Conservation (phyloP, 1,139 yeast species). For the Sugiyamaella neomexicana region DNA sequence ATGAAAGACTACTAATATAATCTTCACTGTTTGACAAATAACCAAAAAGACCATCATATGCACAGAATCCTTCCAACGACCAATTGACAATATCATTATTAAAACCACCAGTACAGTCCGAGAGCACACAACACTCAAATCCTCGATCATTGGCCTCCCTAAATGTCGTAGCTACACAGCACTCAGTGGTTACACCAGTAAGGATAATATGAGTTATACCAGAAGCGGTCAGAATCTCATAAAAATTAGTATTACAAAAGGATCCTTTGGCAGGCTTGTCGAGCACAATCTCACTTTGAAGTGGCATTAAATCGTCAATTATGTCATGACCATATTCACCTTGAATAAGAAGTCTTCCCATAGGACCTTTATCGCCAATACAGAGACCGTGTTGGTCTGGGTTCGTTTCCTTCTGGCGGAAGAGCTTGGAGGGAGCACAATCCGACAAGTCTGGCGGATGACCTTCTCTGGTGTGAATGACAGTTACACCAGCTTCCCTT, state of each 20-base stretch:
- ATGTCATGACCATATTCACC: conserved; percentile 39
- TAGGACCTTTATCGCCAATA: conserved; percentile 37
- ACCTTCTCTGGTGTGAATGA: conserved; percentile 39
- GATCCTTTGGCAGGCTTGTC: conserved; percentile 40
- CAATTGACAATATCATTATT: conserved; percentile 32
- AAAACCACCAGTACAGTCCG: conserved; percentile 38
- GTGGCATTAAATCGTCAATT: conserved; percentile 35
- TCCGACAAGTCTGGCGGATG: conserved; percentile 34
- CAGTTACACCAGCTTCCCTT: conserved; percentile 32
- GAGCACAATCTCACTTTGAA: conserved; percentile 31
- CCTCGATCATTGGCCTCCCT: conserved; percentile 39
- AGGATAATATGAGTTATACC: conserved; percentile 36
- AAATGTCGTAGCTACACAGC: conserved; percentile 38
- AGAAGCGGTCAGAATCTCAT: conserved; percentile 33
- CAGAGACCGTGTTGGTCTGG: conserved; percentile 28
- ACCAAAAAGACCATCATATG: conserved; percentile 38
- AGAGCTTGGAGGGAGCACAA: conserved; percentile 35
- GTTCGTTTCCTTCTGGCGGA: conserved; percentile 31
- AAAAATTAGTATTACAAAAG: conserved; percentile 37
- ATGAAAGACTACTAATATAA: conserved; percentile 14
- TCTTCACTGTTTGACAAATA: conserved; percentile 24
- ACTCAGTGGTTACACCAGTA: conserved; percentile 38
- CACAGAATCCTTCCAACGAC: conserved; percentile 32
- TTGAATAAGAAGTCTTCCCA: conserved; percentile 36
- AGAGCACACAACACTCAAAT: conserved; percentile 36